Conservation (phyloP, 306 rosid genomes). For the Quercus rubra region DNA sequence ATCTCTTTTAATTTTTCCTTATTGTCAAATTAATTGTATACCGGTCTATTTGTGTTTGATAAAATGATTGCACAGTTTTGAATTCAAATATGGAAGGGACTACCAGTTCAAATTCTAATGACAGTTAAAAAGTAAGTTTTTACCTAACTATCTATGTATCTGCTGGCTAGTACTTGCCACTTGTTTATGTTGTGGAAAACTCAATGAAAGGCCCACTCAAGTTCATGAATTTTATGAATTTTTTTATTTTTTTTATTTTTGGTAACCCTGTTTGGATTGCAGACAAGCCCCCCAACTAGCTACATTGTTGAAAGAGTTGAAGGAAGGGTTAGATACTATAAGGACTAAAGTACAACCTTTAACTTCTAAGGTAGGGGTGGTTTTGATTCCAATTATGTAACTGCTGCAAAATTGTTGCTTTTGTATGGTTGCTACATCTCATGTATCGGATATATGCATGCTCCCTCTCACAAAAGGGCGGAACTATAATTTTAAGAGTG, state of each 20-base stretch:
- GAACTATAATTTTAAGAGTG: too few relatives aligned
- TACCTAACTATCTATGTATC: neutral
- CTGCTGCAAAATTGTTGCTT: neutral
- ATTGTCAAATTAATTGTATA: too few relatives aligned
- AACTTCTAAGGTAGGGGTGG: constrained; percentile 53
- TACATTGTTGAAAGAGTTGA: constrained; percentile 74
- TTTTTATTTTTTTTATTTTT: too few relatives aligned
- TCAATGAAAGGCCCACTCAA: neutral
- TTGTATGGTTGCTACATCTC: neutral
- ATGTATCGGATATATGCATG: too few relatives aligned
- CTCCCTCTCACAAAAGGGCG: too few relatives aligned
- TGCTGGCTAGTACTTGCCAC: neutral
- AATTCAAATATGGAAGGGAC: neutral
- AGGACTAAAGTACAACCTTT: constrained; percentile 59
- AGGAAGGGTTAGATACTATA: constrained; percentile 65
- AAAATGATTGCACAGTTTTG: neutral
- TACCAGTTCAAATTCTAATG: neutral
- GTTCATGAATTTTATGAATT: too few relatives aligned
- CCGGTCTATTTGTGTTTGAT: neutral
- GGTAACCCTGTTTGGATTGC: neutral
- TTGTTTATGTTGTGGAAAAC: neutral
- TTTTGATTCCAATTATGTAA: neutral
- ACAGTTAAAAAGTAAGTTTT: neutral
- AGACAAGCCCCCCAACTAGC: constrained; percentile 62
- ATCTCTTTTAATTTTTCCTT: too few relatives aligned